Base-by-base conservation (phyloP, 441 rosid genomes). In the Bocquillonia castaneifolia region DNA sequence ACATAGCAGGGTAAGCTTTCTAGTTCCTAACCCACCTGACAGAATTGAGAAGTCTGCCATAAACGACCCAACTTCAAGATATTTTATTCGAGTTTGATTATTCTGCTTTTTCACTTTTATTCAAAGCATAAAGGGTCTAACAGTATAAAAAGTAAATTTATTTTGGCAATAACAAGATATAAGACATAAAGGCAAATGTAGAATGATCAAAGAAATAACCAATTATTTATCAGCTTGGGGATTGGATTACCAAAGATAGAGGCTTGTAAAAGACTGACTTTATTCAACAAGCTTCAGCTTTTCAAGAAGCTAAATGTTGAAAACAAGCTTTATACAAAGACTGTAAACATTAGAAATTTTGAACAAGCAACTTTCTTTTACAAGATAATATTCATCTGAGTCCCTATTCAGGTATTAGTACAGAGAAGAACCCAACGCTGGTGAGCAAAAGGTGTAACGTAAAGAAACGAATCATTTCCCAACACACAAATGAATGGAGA, bases 391-490 rank as follows among this genome's bases (percentile, higher is more conserved):
- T 64, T 65, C 59, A 45, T 57, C 67, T 59, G 51, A 52, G 47
- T 22, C 51, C 74, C 68, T 65, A 59, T 64, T 73, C 60, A 3
- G 26, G 57, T 67, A 66, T 68, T 64, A 36, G 39, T 58, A 74
- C 74, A 74, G 23, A 64, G 47, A 66, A 68, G 71, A 56, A 59
- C 20, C 10, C 20, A 56, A 69, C 59, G 79, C 79, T 76, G 73
- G 50, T 67, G 52, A 67, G 51, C 71, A 52, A 72, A 40, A 63
- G 58, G 14, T 50, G 59, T 28, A 58, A 39, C 44, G 63, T 25
- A 58, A 76, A 72, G 78, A 77, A 58, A 76, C 69, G 78, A 77
- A 80, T 80, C 70, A 69, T 48, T 71, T 75, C 70, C 72, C 76
- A 39, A 64, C 58, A 76, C 63, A 72, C 26, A 69, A 59, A 69